Conservation (phyloP, 2,329 filamentous ascomycete genomes). For the Colletotrichum orchidophilum region DNA sequence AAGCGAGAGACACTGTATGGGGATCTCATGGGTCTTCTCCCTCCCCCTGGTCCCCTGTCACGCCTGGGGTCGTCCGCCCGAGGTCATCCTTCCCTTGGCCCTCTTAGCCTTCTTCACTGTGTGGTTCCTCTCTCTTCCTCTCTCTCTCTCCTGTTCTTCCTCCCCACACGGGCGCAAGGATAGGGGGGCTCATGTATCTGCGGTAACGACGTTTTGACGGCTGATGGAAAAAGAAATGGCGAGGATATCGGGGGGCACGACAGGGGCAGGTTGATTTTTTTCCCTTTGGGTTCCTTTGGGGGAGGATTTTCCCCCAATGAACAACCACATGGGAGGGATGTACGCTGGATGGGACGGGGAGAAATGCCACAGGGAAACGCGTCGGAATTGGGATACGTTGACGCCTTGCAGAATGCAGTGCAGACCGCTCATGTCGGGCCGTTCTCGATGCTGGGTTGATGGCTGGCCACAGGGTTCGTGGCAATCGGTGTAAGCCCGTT, state of each 20-base stretch:
- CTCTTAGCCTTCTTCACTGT: conserved; percentile 15
- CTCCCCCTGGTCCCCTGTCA: neutral
- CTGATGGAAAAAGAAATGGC: conserved; percentile 23
- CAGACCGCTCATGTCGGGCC: conserved; percentile 16
- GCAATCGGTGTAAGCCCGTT: conserved; percentile 20
- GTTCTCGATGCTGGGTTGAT: neutral
- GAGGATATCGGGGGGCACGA: neutral
- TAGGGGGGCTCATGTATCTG: conserved; percentile 24
- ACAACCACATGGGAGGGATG: neutral
- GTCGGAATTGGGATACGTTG: conserved; percentile 1
- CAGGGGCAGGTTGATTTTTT: neutral
- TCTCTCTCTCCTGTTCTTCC: neutral
- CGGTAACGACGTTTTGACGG: conserved; percentile 27
- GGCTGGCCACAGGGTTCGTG: neutral
- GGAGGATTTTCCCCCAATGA: neutral
- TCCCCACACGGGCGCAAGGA: conserved; percentile 8
- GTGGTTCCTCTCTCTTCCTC: conserved; percentile 4
- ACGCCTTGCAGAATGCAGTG: neutral
- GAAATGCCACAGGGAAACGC: neutral
- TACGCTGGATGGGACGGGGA: too few relatives aligned
- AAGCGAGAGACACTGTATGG: conserved; percentile 30
- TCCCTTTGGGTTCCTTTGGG: neutral
- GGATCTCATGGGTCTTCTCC: neutral
- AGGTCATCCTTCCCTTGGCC: neutral
- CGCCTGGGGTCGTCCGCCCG: neutral